These are phyloP conservation scores for Jaltomata sinuosa DNA, from an alignment of 257 asterid species.

Conservation along the genomic window DNA sequence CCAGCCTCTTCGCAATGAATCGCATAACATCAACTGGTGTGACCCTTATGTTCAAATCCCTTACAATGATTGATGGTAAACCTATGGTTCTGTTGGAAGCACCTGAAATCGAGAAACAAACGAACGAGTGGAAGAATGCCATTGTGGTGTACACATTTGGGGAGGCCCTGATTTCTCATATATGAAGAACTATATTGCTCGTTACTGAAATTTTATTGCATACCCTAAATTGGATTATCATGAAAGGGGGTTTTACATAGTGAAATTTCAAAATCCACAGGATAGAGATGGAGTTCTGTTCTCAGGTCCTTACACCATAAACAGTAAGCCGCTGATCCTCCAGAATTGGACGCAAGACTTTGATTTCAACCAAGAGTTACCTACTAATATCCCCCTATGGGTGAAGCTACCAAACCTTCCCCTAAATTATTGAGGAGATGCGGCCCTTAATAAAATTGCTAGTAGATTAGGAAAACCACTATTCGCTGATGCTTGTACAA, in stretches of 20 bases:
- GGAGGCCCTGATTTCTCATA: too few species aligned
- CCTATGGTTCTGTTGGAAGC: too few species aligned
- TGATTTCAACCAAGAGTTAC: neutral
- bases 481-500: neutral
- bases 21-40: too few species aligned
- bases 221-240: neutral
- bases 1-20: too few species aligned
- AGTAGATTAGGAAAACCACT: neutral
- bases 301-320: neutral
- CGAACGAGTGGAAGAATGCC: too few species aligned
- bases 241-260: neutral
- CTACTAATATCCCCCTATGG: neutral
- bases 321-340: neutral
- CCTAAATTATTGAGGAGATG: neutral
- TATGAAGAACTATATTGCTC: neutral
- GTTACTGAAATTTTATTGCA: neutral
- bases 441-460: neutral
- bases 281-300: neutral
- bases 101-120: too few species aligned
- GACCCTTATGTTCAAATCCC: too few species aligned
- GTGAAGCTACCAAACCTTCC: neutral
- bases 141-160: too few species aligned
- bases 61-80: too few species aligned
- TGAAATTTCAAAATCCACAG: too few species aligned
- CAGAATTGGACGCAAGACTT: neutral